phyloP scores from a whole-genome alignment of 352 stramenopile species.

The Pythium sukuiense region DNA sequence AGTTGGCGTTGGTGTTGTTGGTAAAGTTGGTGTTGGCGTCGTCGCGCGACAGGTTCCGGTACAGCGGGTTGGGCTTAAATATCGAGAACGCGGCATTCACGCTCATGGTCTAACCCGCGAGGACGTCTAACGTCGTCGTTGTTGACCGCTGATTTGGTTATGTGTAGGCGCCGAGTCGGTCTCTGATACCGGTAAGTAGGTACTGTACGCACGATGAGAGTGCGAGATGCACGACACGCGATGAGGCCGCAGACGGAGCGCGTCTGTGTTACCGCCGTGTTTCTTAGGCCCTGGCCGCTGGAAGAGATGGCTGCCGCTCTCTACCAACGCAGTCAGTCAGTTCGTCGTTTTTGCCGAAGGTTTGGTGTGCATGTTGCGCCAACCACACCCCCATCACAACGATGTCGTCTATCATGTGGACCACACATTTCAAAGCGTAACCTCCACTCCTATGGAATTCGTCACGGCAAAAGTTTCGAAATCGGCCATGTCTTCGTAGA shows the following conservation, averaged over 20 bases:
- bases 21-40: conserved; percentile 6
- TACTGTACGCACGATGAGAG: background rate
- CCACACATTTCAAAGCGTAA: no score
- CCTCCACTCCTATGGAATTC: no score
- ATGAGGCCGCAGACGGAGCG: background rate
- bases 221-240: background rate
- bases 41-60: conserved; percentile 21
- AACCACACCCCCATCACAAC: background rate
- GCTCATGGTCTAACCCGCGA: conserved; percentile 16
- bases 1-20: conserved; percentile 1
- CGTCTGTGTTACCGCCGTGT: conserved; percentile 12
- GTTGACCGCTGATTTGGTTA: no score
- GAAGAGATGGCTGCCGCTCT: background rate
- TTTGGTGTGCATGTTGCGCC: background rate
- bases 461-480: no score
- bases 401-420: background rate
- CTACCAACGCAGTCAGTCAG: conserved; percentile 10
- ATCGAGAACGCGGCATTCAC: conserved; percentile 31
- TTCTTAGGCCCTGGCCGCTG: background rate
- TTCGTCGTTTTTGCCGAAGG: background rate
- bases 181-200: no score
- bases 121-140: background rate
- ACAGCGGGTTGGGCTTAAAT: conserved; percentile 29
- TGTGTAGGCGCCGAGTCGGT: background rate
- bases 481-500: no score